Base-by-base conservation (phyloP, 768 basidiomycete genomes). In the Rhizopogon vesiculosus region DNA sequence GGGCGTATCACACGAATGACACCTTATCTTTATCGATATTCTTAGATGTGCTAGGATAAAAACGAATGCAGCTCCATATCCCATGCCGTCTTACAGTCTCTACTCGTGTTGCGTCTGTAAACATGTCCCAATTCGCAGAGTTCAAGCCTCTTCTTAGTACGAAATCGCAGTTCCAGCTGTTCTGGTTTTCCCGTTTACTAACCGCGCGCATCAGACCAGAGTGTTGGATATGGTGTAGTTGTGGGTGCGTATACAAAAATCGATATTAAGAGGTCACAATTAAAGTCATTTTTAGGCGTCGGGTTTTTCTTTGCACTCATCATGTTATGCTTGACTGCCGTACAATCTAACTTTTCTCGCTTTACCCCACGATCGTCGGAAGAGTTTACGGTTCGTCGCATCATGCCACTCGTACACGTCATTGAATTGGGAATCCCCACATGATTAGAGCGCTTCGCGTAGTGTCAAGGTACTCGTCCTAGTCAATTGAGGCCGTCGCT, bases 81-180 rank as follows among this genome's bases (percentile, higher is more conserved):
- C 22, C 35, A 5, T 38, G 5, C 35, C 22, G 22, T 25, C 22
- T 22, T 35, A 35, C 33, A 16, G 7, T 38, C 18, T 33, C 31
- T 5, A 33, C 19, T 22, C 19, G 18, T 35, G 19, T 19, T 8
- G 33, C 19, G 13, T 48, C 35, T 38, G 15, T 16, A 25, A 38
- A 22, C 8, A 49, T 49, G 25, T 58, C 51, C 38, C 42, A 41
- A 10, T 64, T 56, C 28, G 66, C 69, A 39, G 74, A 73, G 42
- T 77, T 78, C 63, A 74, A 66, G 51, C 76, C 76, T 39, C 60
- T 75, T 28, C 67, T 77, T 7, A 51, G 75, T 76, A 51, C 16
- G 69, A 28, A 15, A 16, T 16, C 3, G 28, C 8, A 22, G 5
- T 52, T 52, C 13, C 13, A 19, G 16, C 43, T 28, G 9, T 25